Conservation (phyloP, 2,329 filamentous ascomycete genomes). For the Bipolaris sorokiniana region DNA sequence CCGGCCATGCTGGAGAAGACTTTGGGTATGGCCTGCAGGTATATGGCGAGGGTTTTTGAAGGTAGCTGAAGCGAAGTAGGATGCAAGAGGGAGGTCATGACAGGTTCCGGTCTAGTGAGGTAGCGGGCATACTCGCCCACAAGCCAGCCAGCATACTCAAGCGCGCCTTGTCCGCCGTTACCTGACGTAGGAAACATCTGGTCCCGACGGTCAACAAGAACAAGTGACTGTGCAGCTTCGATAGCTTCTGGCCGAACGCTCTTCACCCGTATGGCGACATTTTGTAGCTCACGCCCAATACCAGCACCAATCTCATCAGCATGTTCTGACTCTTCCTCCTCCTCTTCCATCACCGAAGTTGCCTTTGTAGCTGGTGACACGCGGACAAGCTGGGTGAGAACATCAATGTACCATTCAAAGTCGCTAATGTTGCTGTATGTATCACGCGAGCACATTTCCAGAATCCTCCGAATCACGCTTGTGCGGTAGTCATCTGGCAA, state of each 20-base stretch:
- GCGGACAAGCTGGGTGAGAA: slow-evolving; percentile 83
- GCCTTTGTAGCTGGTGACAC: slow-evolving; percentile 62
- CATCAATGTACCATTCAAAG: slow-evolving; percentile 97
- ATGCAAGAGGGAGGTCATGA: slow-evolving; percentile 77
- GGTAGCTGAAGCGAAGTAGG: slow-evolving; percentile 63
- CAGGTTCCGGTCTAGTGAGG: slow-evolving; percentile 71
- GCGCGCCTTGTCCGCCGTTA: slow-evolving; percentile 64
- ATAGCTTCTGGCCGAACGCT: slow-evolving; percentile 82
- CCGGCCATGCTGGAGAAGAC: slow-evolving; percentile 76
- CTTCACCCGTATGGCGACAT: slow-evolving; percentile 88
- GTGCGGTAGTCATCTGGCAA: slow-evolving; percentile 85
- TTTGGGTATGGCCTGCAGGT: slow-evolving; percentile 85
- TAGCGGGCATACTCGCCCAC: slow-evolving; percentile 85
- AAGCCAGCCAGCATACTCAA: slow-evolving; percentile 82
- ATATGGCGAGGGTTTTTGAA: slow-evolving; percentile 74
- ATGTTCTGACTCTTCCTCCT: slow-evolving; percentile 36
- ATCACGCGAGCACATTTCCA: slow-evolving; percentile 87
- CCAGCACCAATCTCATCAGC: slow-evolving; percentile 63
- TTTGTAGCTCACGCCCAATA: slow-evolving; percentile 86
- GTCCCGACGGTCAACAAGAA: slow-evolving; percentile 68
- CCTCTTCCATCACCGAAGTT: slow-evolving; percentile 31
- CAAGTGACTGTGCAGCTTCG: slow-evolving; percentile 76
- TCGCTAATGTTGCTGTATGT: slow-evolving; percentile 86
- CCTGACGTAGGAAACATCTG: slow-evolving; percentile 60
- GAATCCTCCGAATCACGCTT: slow-evolving; percentile 80